Evolutionary conservation across 2,329 filamentous ascomycete species (phyloP).

Genomic region (Venturiaceae sp.): DNA sequence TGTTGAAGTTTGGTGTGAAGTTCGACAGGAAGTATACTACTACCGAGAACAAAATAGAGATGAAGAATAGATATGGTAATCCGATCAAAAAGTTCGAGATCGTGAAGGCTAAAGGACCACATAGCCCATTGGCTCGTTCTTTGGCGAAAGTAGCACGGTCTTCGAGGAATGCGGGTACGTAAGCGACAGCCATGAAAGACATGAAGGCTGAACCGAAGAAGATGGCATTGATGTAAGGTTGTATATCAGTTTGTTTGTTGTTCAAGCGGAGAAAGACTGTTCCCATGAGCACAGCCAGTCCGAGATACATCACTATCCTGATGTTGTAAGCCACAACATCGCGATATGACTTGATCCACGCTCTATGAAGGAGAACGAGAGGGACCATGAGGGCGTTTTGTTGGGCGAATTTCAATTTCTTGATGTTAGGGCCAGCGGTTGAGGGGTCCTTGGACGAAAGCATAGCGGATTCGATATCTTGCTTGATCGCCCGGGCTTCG

Average conservation of each 20-base stretch:
- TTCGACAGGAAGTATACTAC: constrained; percentile 74
- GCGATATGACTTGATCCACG: constrained; percentile 74
- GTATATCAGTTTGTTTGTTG: constrained; percentile 61
- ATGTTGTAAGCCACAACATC: constrained; percentile 80
- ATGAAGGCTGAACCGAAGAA: constrained; percentile 44
- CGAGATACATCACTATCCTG: constrained; percentile 71
- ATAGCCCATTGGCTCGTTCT: constrained; percentile 73
- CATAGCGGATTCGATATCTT: constrained; percentile 18
- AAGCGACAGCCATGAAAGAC: constrained; percentile 56
- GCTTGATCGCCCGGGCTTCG: constrained; percentile 26
- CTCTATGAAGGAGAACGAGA: constrained; percentile 61
- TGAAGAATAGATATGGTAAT: constrained; percentile 70
- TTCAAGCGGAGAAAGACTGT: constrained; percentile 72
- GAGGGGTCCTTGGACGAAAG: not conserved
- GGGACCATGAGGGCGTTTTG: constrained; percentile 46
- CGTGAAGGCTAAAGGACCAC: constrained; percentile 63
- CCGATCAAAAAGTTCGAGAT: constrained; percentile 76
- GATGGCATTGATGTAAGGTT: constrained; percentile 74
- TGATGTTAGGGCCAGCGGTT: not conserved
- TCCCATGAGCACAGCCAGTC: constrained; percentile 76
- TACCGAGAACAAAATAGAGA: constrained; percentile 63
- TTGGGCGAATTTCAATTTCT: too few relatives aligned
- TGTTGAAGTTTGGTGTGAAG: constrained; percentile 53
- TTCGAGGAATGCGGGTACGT: constrained; percentile 76
- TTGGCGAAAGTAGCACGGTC: constrained; percentile 64